Evolutionary conservation across 1,139 yeast species (phyloP).

Genomic region (Candida sp.): DNA sequence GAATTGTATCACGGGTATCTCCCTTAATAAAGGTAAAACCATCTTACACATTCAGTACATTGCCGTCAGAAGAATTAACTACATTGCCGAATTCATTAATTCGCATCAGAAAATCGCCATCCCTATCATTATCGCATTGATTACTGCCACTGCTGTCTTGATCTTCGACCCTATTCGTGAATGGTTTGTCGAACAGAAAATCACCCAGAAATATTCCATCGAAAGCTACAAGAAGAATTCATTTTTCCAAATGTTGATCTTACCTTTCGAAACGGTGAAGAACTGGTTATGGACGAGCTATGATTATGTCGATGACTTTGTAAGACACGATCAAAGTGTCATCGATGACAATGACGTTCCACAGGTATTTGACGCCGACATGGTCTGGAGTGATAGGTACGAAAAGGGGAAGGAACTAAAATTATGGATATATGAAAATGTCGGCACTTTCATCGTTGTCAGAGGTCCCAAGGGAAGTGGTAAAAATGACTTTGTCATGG

Average conservation of each 20-base stretch:
- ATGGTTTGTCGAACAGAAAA: constrained; percentile 71
- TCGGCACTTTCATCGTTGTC: constrained; percentile 78
- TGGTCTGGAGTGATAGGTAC: constrained; percentile 68
- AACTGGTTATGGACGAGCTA: constrained; percentile 27
- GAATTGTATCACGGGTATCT: constrained; percentile 83
- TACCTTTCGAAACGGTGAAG: constrained; percentile 22
- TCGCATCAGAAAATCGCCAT: constrained; percentile 81
- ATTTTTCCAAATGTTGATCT: constrained; percentile 21
- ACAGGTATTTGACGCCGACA: constrained; percentile 19
- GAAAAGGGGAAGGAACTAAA: constrained; percentile 66
- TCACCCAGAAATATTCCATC: constrained; percentile 48
- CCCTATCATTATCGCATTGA: constrained; percentile 44
- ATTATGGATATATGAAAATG: constrained; percentile 80
- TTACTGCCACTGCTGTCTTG: constrained; percentile 77
- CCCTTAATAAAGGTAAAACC: constrained; percentile 50
- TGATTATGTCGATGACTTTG: constrained; percentile 22
- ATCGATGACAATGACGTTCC: constrained; percentile 6
- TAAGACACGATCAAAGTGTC: constrained; percentile 8
- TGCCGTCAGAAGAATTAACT: constrained; percentile 49
- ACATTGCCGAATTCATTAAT: constrained; percentile 53
- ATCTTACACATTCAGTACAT: constrained; percentile 71
- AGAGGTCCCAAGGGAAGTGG: constrained; percentile 97
- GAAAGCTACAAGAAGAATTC: constrained; percentile 28
- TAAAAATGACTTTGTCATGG: constrained; percentile 74
- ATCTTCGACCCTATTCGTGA: constrained; percentile 92